Percentiles rank a stretch among this genome's conserved stretches.
phyloP scores from a whole-genome alignment of 2,329 filamentous ascomycete genomes.

The Fusarium sp. region DNA sequence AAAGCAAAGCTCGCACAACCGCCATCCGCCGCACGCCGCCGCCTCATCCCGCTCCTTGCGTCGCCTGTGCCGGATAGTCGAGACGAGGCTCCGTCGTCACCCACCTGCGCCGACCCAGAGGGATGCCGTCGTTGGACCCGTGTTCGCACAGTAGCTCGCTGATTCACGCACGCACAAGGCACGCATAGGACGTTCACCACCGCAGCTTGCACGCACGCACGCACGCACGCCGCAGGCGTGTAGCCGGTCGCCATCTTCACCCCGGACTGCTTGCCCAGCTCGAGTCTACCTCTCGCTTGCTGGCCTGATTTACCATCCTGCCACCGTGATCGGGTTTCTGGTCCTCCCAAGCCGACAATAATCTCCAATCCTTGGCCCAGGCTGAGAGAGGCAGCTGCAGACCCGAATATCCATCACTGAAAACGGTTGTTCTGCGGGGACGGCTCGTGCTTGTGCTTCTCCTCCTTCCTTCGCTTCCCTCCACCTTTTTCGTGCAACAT shows the following conservation, averaged over 20 bases:
- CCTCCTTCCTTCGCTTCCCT: constrained; percentile 29
- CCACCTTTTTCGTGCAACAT: constrained; percentile 34
- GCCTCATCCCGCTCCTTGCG: constrained; percentile 18
- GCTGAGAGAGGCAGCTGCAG: constrained; percentile 15
- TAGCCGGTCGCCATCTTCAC: constrained; percentile 15
- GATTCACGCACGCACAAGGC: constrained; percentile 33
- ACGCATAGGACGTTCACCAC: constrained; percentile 27
- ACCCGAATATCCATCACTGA: constrained; percentile 24
- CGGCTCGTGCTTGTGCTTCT: constrained; percentile 31
- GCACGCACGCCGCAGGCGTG: constrained; percentile 8
- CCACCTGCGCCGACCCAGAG: constrained; percentile 30
- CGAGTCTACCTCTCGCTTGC: neutral
- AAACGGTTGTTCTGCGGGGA: constrained; percentile 25
- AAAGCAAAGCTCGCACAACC: neutral
- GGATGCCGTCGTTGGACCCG: constrained; percentile 32
- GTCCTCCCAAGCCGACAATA: constrained; percentile 1
- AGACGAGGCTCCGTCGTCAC: constrained; percentile 27
- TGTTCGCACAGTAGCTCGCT: constrained; percentile 38
- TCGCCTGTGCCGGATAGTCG: constrained; percentile 21
- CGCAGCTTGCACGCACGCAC: neutral
- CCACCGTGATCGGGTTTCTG: neutral
- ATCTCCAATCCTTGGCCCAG: constrained; percentile 12
- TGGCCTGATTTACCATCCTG: constrained; percentile 13
- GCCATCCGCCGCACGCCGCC: constrained; percentile 9
- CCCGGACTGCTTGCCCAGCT: neutral